Conservation (phyloP, 495 filamentous ascomycete genomes). For the Lasiosphaeria miniovina region DNA sequence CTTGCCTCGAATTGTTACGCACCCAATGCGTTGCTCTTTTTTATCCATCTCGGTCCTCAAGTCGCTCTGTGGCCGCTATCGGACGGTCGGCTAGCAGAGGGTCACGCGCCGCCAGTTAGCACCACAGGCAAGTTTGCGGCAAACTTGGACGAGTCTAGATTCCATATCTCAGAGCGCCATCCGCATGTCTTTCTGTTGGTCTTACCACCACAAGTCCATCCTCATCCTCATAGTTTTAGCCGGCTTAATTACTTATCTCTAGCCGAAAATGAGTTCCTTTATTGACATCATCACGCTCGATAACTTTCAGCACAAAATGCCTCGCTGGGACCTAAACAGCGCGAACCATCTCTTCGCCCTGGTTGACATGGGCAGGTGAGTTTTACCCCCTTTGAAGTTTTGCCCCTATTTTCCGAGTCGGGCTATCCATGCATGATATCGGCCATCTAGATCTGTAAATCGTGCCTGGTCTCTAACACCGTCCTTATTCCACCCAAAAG, state of each 20-base stretch:
- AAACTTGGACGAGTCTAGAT: no score
- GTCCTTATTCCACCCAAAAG: constrained; percentile 39
- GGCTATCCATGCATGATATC: no score
- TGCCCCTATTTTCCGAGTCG: no score
- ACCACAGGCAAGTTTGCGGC: no score
- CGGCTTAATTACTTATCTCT: neutral
- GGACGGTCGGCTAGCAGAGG: no score
- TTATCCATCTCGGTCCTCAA: no score
- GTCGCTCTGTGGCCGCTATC: no score
- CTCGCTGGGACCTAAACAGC: constrained; percentile 40
- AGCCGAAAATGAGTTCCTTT: constrained; percentile 19
- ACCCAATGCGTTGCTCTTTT: no score
- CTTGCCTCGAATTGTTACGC: no score
- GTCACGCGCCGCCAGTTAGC: no score
- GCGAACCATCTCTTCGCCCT: constrained; percentile 53
- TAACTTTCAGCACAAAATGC: constrained; percentile 48
- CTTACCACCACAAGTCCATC: neutral
- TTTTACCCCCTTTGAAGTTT: neutral
- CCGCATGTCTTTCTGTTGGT: neutral
- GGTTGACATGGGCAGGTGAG: constrained; percentile 75
- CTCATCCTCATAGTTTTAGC: neutral
- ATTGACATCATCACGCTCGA: constrained; percentile 48
- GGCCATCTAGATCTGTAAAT: no score
- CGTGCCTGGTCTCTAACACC: constrained; percentile 8
- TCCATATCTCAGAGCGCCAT: no score